Conservation (phyloP, 129 eudicot genomes). For the Saposhnikovia divaricata region DNA sequence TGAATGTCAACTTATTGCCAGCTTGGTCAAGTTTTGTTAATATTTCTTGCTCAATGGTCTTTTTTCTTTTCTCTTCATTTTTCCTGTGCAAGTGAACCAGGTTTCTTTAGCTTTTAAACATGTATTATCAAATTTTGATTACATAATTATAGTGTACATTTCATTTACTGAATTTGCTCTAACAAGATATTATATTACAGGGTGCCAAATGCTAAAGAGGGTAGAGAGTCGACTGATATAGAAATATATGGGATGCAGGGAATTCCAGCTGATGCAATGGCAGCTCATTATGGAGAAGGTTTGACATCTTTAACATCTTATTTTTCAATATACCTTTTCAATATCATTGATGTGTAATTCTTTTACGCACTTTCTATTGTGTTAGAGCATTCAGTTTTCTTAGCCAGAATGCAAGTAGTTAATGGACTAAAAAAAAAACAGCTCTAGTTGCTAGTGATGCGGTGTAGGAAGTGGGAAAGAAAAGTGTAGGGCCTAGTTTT, state of each 20-base stretch:
- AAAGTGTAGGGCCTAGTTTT: neutral
- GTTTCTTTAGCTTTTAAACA: neutral
- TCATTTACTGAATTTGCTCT: neutral
- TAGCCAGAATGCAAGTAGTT: neutral
- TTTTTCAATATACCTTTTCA: neutral
- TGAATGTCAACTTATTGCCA: neutral
- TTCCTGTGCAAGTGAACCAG: neutral
- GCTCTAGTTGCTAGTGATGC: neutral
- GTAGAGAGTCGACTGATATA: slow-evolving; percentile 84
- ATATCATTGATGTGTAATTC: neutral
- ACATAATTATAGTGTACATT: neutral
- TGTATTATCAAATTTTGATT: neutral
- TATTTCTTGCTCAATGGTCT: neutral
- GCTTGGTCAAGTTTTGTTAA: neutral
- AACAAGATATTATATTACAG: slow-evolving; percentile 24
- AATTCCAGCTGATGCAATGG: slow-evolving; percentile 73
- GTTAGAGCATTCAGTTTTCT: neutral
- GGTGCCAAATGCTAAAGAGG: slow-evolving; percentile 95
- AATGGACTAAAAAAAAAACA: neutral
- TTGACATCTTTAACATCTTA: neutral
- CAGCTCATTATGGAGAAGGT: slow-evolving; percentile 98
- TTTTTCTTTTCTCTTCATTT: neutral
- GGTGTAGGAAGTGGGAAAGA: neutral
- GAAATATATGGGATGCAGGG: slow-evolving; percentile 99
- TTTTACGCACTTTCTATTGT: neutral